Conservation (phyloP, 192 early-diverging fungal genomes). For the Umbelopsis vinacea region DNA sequence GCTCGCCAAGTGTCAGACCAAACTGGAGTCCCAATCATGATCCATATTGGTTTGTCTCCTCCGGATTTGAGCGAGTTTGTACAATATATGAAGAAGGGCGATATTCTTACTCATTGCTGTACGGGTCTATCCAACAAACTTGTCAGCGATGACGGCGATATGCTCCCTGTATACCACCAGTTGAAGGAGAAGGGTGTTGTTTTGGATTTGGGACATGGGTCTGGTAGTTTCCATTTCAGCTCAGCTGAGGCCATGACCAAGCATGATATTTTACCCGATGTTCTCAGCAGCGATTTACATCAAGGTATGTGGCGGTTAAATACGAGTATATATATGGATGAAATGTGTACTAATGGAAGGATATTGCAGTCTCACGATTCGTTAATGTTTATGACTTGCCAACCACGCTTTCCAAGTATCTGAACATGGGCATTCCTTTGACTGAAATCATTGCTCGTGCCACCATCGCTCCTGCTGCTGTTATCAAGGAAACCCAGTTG, state of each 20-base stretch:
- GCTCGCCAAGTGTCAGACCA: constrained; percentile 30
- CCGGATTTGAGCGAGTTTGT: constrained; percentile 26
- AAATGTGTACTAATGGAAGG: not conserved
- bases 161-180: constrained; percentile 17
- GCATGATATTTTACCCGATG: constrained; percentile 24
- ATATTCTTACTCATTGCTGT: constrained; percentile 36
- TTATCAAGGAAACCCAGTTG: constrained; percentile 25
- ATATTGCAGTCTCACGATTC: constrained; percentile 9
- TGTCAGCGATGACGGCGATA: constrained; percentile 22
- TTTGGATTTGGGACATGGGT: constrained; percentile 33
- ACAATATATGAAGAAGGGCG: constrained; percentile 26
- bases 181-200: constrained; percentile 31
- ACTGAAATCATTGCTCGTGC: constrained; percentile 22
- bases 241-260: constrained; percentile 28
- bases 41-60: constrained; percentile 29
- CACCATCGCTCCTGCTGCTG: constrained; percentile 26
- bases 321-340: not conserved
- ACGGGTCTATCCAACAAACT: constrained; percentile 31
- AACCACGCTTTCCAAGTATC: constrained; percentile 31
- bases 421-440: constrained; percentile 29
- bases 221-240: constrained; percentile 30
- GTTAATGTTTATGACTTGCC: constrained; percentile 31
- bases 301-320: constrained; percentile 16
- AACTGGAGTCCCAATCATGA: constrained; percentile 30
- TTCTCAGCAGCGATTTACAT: constrained; percentile 35